Evolutionary conservation across 352 stramenopile species (phyloP), one percentile per base, ranked within the genome.

Genomic region (Phytophthora cactorum): DNA sequence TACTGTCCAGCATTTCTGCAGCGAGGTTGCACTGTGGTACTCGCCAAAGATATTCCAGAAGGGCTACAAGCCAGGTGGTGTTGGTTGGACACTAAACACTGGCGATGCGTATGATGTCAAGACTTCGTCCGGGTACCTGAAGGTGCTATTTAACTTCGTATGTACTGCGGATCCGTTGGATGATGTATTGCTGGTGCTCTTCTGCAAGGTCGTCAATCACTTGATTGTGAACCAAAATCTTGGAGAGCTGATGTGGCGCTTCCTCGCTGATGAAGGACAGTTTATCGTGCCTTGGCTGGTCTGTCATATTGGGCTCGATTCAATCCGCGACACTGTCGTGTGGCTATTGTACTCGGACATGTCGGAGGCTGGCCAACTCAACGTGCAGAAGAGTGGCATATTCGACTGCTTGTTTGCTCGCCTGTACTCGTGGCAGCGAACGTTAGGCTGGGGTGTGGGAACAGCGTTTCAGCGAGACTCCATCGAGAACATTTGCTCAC

Each of bases 271-370:
- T 12, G 86, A 96, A 66, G 87, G 84, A 25, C 66, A 80, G 25
- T 90, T 85, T 59, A 74, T 92, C 44, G 76, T 96, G 2, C 83
- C 87, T 31, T 91, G 84, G 75, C 61, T 96, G 17, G 83, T 96
- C 15, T 87, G 74, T 27, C 88, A 96, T 73, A 90, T 96, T 39
- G 88, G 88, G 1, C 66, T 93, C 6, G 88, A 96, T 72, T 95
- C 88, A 10, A 91, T 96, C 68, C 83, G 82, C 27, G 88, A 96
- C 47, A 92, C 81, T 46, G 46, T 93, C 14, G 88, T 96, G 34
- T 96, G 88, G 88, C 51, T 96, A 15, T 57, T 96, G 22, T 96
- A 96, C 54, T 92, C 86, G 8, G 88, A 96, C 54, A 88, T 96
- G 80, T 86, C 82, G 0, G 81, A 89, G 29, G 60, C 75, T 34